Percentiles rank a stretch among this genome's conserved stretches.
Conservation (phyloP, 306 rosid genomes). For the Medicago ruthenica region DNA sequence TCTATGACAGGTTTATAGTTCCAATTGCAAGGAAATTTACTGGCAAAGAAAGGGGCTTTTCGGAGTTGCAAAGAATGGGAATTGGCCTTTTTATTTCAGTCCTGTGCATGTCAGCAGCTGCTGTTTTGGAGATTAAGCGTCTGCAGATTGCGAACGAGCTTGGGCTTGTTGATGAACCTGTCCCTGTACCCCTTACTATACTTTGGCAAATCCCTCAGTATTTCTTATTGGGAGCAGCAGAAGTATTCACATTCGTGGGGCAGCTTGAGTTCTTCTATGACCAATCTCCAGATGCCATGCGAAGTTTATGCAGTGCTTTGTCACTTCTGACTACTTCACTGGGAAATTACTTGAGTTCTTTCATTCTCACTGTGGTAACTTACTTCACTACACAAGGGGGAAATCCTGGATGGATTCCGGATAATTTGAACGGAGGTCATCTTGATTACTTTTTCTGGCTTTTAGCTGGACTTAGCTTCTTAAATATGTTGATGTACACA, state of each 20-base stretch:
- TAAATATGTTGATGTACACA: constrained; percentile 67
- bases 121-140: constrained; percentile 75
- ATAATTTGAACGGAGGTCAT: constrained; percentile 85
- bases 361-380: constrained; percentile 79
- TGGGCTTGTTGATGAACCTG: constrained; percentile 62
- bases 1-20: constrained; percentile 78
- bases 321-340: constrained; percentile 77
- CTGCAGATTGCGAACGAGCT: constrained; percentile 71
- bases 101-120: constrained; percentile 95
- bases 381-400: constrained; percentile 76
- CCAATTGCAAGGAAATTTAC: constrained; percentile 83
- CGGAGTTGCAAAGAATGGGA: constrained; percentile 96
- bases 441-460: constrained; percentile 92
- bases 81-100: constrained; percentile 85
- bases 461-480: constrained; percentile 80
- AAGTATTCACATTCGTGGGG: constrained; percentile 82
- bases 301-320: constrained; percentile 93
- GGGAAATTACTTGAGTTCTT: constrained; percentile 88
- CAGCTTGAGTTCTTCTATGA: constrained; percentile 96
- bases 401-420: constrained; percentile 79
- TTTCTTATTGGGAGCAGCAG: constrained; percentile 89
- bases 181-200: constrained; percentile 75
- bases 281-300: constrained; percentile 97
- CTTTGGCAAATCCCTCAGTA: constrained; percentile 90
- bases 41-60: constrained; percentile 85